Evolutionary conservation across 1,139 yeast genomes (phyloP), one percentile per base, ranked within the genome.

Genomic region (Maudiozyma humilis): DNA sequence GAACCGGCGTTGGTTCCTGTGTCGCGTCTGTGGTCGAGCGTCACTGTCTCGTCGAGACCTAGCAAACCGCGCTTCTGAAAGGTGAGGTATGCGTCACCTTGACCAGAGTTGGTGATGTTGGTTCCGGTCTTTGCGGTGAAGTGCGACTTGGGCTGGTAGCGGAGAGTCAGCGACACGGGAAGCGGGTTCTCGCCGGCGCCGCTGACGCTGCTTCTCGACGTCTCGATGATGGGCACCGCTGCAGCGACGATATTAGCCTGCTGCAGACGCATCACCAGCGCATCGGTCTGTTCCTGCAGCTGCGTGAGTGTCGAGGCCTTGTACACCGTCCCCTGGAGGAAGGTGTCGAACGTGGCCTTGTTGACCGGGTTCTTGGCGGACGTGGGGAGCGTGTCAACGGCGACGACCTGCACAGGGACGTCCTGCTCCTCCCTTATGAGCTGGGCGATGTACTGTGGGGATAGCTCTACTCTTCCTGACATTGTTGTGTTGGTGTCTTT

Each of bases 41-140:
- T 72, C 18, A 89, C 57, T 38, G 72, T 72, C 60, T 91, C 98
- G 7, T 91, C 96, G 2, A 95, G 96, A 0, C 96, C 96, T 63
- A 88, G 78, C 10, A 86, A 65, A 60, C 91, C 89, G 43, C 79
- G 73, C 60, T 83, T 69, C 58, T 82, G 88, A 49, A 85, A 75
- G 41, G 83, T 82, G 38, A 87, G 72, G 57, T 87, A 86, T 1
- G 96, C 96, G 59, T 85, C 94, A 25, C 96, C 97, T 67, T 88
- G 96, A 23, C 95, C 94, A 5, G 48, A 45, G 59, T 89, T 89
- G 2, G 96, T 96, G 3, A 89, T 76, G 62, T 84, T 88, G 4
- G 96, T 89, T n/a, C 96, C 96, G 2, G 95, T 85, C 56, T 82
- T 82, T 48, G 93, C 88, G 49, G 75, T 75, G 57, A 84, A 82